Conservation (phyloP, 2,329 filamentous ascomycete genomes). For the Fusarium udum region DNA sequence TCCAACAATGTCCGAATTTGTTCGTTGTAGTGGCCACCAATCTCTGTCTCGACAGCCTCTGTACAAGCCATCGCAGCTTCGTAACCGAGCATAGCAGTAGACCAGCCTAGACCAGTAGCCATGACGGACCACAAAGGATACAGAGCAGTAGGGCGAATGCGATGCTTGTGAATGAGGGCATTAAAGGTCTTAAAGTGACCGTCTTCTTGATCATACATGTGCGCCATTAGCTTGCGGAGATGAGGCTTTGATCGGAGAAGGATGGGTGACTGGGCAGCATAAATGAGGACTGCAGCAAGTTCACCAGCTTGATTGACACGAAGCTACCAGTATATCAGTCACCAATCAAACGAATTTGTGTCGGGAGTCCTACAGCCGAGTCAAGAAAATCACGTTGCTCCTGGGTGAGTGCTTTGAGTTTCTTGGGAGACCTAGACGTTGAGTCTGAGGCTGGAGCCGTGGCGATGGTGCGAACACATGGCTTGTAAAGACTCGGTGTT, state of each 20-base stretch:
- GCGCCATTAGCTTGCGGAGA: slow-evolving; percentile 88
- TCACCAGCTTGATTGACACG: slow-evolving; percentile 98
- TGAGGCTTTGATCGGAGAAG: slow-evolving; percentile 83
- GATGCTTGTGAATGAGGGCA: slow-evolving; percentile 80
- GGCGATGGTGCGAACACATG: slow-evolving; percentile 35
- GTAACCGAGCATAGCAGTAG: slow-evolving; percentile 85
- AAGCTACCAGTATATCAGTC: slow-evolving; percentile 60
- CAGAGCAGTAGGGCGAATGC: slow-evolving; percentile 90
- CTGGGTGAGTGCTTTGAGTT: slow-evolving; percentile 70
- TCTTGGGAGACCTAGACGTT: slow-evolving; percentile 46
- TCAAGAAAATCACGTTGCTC: slow-evolving; percentile 80
- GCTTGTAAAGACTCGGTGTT: slow-evolving; percentile 18
- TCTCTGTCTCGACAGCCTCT: slow-evolving; percentile 98
- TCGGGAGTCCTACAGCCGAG: slow-evolving; percentile 65
- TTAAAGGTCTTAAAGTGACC: slow-evolving; percentile 91
- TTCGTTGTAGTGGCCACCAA: slow-evolving; percentile 93
- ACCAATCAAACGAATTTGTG: background rate
- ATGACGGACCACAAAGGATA: slow-evolving; percentile 89
- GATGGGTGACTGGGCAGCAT: slow-evolving; percentile 86
- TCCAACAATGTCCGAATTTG: slow-evolving; percentile 85
- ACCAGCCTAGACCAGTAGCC: slow-evolving; percentile 86
- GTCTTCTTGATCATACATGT: slow-evolving; percentile 98
- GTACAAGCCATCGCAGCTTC: slow-evolving; percentile 99
- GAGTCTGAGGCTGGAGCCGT: slow-evolving; percentile 34
- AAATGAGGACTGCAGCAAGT: slow-evolving; percentile 95